These are phyloP conservation scores for Actinidia chinensis DNA, from an alignment of 179 eudicot genomes.

Conservation along the genomic window DNA sequence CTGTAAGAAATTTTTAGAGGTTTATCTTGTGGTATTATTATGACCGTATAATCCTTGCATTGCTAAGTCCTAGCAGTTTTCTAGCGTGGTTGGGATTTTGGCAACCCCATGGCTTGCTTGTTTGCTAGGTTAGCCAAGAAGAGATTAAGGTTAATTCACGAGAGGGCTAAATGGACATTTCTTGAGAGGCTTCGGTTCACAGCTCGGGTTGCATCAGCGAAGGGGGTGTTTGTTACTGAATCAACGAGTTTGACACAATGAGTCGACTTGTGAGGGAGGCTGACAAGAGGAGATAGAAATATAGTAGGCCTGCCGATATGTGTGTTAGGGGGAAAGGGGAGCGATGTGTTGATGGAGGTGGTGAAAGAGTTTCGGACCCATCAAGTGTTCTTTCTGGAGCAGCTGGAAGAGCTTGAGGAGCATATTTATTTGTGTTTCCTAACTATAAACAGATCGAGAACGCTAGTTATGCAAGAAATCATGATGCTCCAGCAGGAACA, in stretches of 20 bases:
- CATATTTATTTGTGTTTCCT: constrained; percentile 70
- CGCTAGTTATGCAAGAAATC: constrained; percentile 43
- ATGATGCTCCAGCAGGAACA: constrained; percentile 15
- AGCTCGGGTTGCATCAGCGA: constrained; percentile 65
- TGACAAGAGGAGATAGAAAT: constrained; percentile 68
- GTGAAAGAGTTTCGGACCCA: constrained; percentile 48
- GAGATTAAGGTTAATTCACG: constrained; percentile 8
- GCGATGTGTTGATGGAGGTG: constrained; percentile 58
- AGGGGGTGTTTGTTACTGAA: constrained; percentile 68
- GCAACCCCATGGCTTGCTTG: constrained; percentile 48
- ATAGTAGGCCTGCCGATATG: constrained; percentile 46
- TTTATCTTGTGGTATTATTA: constrained; percentile 28
- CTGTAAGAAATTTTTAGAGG: constrained; percentile 37
- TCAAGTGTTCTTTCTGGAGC: constrained; percentile 52
- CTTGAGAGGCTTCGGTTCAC: constrained; percentile 34
- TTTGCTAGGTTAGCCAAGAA: constrained; percentile 30
- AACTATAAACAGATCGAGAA: constrained; percentile 69
- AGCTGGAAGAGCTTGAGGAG: constrained; percentile 76
- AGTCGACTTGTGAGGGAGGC: constrained; percentile 57
- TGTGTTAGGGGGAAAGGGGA: constrained; percentile 51
- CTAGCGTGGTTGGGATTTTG: constrained; percentile 45
- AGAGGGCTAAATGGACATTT: constrained; percentile 15
- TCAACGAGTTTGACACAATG: constrained; percentile 71
- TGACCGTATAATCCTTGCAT: constrained; percentile 31
- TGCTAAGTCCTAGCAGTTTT: constrained; percentile 43